phyloP scores from a whole-genome alignment of 805 yeast genomes.

The Nakazawaea sp. region DNA sequence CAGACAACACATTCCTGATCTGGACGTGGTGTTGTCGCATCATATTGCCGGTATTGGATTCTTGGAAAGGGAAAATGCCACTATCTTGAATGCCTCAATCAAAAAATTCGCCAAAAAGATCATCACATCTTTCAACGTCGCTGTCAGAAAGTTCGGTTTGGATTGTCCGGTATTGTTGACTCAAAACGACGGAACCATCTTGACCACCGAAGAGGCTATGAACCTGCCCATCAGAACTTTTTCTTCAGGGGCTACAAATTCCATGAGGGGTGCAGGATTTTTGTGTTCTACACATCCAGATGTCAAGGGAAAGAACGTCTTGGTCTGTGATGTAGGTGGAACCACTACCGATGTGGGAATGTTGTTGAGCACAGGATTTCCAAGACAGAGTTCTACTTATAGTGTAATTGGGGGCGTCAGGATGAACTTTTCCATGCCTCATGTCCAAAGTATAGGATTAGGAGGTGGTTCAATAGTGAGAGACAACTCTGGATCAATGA shows the following conservation, averaged over 20 bases:
- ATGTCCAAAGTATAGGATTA: conserved; percentile 39
- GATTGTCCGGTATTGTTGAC: conserved; percentile 32
- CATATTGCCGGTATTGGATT: conserved; percentile 36
- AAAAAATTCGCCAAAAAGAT: conserved; percentile 34
- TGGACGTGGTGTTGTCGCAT: conserved; percentile 30
- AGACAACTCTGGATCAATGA: conserved; percentile 15
- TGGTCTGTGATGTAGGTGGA: conserved; percentile 45
- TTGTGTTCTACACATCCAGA: conserved; percentile 22
- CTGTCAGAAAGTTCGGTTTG: conserved; percentile 29
- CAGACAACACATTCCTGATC: conserved; percentile 25
- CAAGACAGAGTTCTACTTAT: conserved; percentile 37
- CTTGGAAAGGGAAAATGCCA: conserved; percentile 39
- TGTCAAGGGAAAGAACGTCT: conserved; percentile 18
- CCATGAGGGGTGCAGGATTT: conserved; percentile 41
- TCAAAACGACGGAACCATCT: conserved; percentile 43
- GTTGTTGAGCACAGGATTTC: conserved; percentile 37
- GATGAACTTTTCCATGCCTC: conserved; percentile 45
- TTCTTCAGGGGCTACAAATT: conserved; percentile 42
- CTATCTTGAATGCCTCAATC: conserved; percentile 40
- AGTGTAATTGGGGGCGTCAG: conserved; percentile 40
- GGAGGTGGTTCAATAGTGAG: conserved; percentile 45
- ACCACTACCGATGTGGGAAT: conserved; percentile 46
- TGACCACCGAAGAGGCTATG: conserved; percentile 31
- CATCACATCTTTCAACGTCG: conserved; percentile 29
- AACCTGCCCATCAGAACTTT: conserved; percentile 38